Evolutionary conservation across 2,329 filamentous ascomycete genomes (phyloP), one percentile per base, ranked within the genome.

Genomic region (Arthrobotrys sinensis): DNA sequence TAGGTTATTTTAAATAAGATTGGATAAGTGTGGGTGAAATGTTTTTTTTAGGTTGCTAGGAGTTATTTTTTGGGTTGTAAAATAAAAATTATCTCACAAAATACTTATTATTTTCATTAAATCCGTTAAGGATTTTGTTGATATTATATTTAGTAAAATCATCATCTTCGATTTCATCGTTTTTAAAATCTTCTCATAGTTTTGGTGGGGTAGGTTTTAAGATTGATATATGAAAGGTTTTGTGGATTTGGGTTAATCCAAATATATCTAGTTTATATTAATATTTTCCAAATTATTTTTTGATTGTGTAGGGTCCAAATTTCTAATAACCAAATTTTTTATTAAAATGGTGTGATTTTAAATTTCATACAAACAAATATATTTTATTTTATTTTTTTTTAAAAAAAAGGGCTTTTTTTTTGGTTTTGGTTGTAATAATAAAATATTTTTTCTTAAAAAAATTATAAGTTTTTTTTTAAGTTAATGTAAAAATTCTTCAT

Each of bases 331-430:
- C 21, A 46, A 63, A 16, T 45, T 63, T 63, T 46, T 63, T 46
- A 46, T 38, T 38, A 38, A 8, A 19, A 28, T 4, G 4, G 11
- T 36, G 34, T 34, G 6, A 34, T 28, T 64, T 64, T 50, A 46
- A 40, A 38, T 66, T 38, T 66, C 16, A 14, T 14, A n/a, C 7
- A 66, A 66, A 19, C 24, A 66, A 10, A 52, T 66, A 66, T 66
- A 14, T 11, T 66, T 66, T 66, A 66, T 66, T 19, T 66, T 66
- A 66, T 66, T 19, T 66, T 12, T 48, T 66, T 66, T 38, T 66
- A 52, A 4, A 66, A 52, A 38, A 52, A 24, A 19, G 8, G 14
- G 10, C 7, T 4, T 32, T 66, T 24, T 32, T 8, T 1, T 14
- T 40, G 3, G 1, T 50, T 66, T 21, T 24, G 14, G 40, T 66